These are phyloP conservation scores for Bipolaris bicolor DNA, from an alignment of 2,329 filamentous ascomycete genomes.

Conservation along the genomic window DNA sequence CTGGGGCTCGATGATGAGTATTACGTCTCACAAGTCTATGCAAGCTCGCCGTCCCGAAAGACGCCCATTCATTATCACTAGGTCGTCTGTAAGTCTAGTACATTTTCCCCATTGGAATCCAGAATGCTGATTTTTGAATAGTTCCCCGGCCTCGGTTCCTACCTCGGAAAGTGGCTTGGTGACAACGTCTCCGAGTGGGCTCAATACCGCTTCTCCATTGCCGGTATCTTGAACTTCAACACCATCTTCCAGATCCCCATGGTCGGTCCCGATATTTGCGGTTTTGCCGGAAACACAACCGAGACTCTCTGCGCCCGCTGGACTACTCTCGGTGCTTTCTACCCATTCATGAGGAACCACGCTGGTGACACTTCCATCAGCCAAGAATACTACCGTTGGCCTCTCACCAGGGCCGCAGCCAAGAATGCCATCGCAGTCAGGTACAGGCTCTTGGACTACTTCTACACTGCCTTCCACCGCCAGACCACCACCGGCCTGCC, in stretches of 20 bases:
- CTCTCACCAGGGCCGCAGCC: slow-evolving; percentile 65
- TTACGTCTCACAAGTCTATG: slow-evolving; percentile 70
- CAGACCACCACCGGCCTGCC: slow-evolving; percentile 68
- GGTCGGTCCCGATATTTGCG: slow-evolving; percentile 70
- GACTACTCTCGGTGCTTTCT: slow-evolving; percentile 74
- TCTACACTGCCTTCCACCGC: slow-evolving; percentile 72
- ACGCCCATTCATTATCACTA: slow-evolving; percentile 74
- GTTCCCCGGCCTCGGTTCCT: slow-evolving; percentile 71
- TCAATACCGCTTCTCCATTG: slow-evolving; percentile 51
- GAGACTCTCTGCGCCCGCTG: slow-evolving; percentile 75
- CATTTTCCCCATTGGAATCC: neutral
- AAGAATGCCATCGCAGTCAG: slow-evolving; percentile 71
- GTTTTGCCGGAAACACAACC: slow-evolving; percentile 70
- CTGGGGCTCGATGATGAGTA: slow-evolving; percentile 77
- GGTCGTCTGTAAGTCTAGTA: slow-evolving; percentile 60
- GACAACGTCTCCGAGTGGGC: slow-evolving; percentile 57
- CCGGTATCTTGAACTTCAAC: slow-evolving; percentile 52
- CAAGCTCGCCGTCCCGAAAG: slow-evolving; percentile 64
- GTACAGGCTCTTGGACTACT: slow-evolving; percentile 76
- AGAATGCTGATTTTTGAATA: slow-evolving; percentile 7
- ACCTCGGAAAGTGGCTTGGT: slow-evolving; percentile 65
- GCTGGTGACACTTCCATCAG: slow-evolving; percentile 59
- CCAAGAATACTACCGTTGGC: slow-evolving; percentile 65
- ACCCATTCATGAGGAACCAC: slow-evolving; percentile 77
- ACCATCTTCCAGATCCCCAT: slow-evolving; percentile 55